Evolutionary conservation across 140 eudicot species (phyloP).

Genomic region (Oenanthe javanica): DNA sequence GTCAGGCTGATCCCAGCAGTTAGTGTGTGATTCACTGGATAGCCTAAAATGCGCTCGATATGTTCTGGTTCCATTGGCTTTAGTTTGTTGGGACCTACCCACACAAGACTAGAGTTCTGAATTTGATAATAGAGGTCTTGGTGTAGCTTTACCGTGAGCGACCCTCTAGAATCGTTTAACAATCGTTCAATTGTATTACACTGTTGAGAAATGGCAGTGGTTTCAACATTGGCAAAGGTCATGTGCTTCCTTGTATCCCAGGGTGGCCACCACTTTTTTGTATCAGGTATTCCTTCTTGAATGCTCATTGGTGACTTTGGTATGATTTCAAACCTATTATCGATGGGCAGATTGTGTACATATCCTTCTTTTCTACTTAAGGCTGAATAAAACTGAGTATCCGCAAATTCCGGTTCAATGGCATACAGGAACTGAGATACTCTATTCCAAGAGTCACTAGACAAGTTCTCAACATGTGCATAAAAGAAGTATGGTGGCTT

Average conservation of each 20-base stretch:
- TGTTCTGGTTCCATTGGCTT: slow-evolving; percentile 63
- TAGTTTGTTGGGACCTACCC: slow-evolving; percentile 53
- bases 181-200: slow-evolving; percentile 41
- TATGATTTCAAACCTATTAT: slow-evolving; percentile 42
- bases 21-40: slow-evolving; percentile 57
- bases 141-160: slow-evolving; percentile 39
- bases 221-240: slow-evolving; percentile 40
- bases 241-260: slow-evolving; percentile 90
- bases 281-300: slow-evolving; percentile 45
- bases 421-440: slow-evolving; percentile 64
- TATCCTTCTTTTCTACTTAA: slow-evolving; percentile 75
- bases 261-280: slow-evolving; percentile 65
- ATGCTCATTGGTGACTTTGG: slow-evolving; percentile 76
- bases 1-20: slow-evolving; percentile 31
- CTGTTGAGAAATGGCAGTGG: slow-evolving; percentile 27
- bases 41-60: slow-evolving; percentile 69
- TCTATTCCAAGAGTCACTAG: slow-evolving; percentile 64
- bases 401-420: slow-evolving; percentile 62
- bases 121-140: slow-evolving; percentile 49
- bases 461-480: slow-evolving; percentile 55
- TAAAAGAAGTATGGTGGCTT: slow-evolving; percentile 77
- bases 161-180: slow-evolving; percentile 40
- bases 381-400: slow-evolving; percentile 55
- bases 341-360: slow-evolving; percentile 70
- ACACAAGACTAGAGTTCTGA: slow-evolving; percentile 41